Conservation (phyloP, 2,329 filamentous ascomycete genomes). For the Ceratocystis albifundus region DNA sequence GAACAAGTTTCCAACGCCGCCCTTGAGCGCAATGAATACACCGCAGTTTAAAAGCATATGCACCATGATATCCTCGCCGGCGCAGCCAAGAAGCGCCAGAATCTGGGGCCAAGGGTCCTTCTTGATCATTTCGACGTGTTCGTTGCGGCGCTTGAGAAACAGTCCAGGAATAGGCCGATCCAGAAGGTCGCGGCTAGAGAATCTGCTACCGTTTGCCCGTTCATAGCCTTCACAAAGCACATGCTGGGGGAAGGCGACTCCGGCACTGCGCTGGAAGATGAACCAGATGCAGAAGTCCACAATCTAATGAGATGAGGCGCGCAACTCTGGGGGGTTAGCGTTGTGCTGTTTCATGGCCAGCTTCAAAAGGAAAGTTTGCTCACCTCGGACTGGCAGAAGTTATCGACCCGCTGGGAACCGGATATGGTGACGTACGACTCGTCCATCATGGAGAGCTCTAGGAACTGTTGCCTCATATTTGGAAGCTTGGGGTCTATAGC, state of each 20-base stretch:
- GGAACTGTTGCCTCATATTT: not conserved
- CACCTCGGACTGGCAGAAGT: conserved; percentile 55
- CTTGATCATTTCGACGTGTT: conserved; percentile 51
- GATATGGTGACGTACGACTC: conserved; percentile 46
- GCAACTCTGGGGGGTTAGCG: conserved; percentile 12
- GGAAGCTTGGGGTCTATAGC: not conserved
- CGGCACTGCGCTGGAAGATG: conserved; percentile 50
- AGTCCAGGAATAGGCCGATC: conserved; percentile 50
- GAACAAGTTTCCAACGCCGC: conserved; percentile 53
- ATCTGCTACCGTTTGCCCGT: conserved; percentile 32
- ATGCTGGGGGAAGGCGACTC: conserved; percentile 45
- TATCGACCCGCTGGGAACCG: conserved; percentile 31
- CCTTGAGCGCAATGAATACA: conserved; percentile 55
- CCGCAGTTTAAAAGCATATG: conserved; percentile 66
- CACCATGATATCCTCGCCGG: conserved; percentile 66
- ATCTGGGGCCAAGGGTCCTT: conserved; percentile 62
- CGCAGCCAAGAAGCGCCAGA: conserved; percentile 59
- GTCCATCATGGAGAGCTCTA: conserved; percentile 30
- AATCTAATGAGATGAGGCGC: conserved; percentile 39
- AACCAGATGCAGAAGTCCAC: conserved; percentile 67
- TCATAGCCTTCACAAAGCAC: conserved; percentile 76
- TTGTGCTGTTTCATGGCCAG: conserved; percentile 10
- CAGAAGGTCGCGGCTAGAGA: conserved; percentile 36
- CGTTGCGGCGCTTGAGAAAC: conserved; percentile 53
- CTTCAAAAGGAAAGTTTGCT: conserved; percentile 24